phyloP scores from a whole-genome alignment of 208 protist genomes.

The Perkinsela sp. region DNA sequence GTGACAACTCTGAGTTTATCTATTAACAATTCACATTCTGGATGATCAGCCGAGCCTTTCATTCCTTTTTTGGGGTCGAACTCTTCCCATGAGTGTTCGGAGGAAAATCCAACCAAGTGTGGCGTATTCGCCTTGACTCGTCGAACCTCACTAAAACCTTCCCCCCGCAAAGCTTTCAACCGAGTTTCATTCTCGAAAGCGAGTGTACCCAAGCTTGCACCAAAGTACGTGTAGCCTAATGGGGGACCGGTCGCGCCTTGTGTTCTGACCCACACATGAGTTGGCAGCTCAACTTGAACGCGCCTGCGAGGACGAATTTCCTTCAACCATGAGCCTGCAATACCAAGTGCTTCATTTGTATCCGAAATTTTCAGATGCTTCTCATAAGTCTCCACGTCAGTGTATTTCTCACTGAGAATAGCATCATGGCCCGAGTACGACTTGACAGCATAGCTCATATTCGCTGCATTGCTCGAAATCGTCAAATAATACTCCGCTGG shows the following conservation, averaged over 20 bases:
- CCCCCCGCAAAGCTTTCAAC: slow-evolving; percentile 3
- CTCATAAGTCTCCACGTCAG: slow-evolving; percentile 14
- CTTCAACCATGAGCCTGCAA: slow-evolving; percentile 8
- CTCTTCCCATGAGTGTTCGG: slow-evolving; percentile 2
- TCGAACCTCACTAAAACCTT: not conserved
- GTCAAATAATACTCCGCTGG: not conserved
- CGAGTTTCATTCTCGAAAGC: slow-evolving; percentile 19
- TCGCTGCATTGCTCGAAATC: not conserved
- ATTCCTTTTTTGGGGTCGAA: slow-evolving; percentile 3
- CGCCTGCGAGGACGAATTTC: slow-evolving; percentile 8
- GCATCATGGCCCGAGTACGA: slow-evolving; percentile 22
- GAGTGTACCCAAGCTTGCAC: slow-evolving; percentile 22
- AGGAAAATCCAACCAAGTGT: not conserved
- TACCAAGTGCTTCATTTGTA: slow-evolving; percentile 17
- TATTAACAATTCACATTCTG: slow-evolving; percentile 2
- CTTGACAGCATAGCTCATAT: slow-evolving; percentile 8
- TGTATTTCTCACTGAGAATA: slow-evolving; percentile 16
- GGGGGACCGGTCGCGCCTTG: slow-evolving; percentile 16
- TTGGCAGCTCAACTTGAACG: slow-evolving; percentile 14
- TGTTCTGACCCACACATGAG: slow-evolving; percentile 19
- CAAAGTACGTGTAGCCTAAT: slow-evolving; percentile 19
- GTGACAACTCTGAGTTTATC: slow-evolving; percentile 26
- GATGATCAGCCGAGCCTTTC: too few relatives aligned
- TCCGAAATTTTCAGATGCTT: slow-evolving; percentile 19
- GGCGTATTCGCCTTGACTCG: slow-evolving; percentile 1